phyloP scores from a whole-genome alignment of 2,329 filamentous ascomycete genomes.

The Eutypa lata region DNA sequence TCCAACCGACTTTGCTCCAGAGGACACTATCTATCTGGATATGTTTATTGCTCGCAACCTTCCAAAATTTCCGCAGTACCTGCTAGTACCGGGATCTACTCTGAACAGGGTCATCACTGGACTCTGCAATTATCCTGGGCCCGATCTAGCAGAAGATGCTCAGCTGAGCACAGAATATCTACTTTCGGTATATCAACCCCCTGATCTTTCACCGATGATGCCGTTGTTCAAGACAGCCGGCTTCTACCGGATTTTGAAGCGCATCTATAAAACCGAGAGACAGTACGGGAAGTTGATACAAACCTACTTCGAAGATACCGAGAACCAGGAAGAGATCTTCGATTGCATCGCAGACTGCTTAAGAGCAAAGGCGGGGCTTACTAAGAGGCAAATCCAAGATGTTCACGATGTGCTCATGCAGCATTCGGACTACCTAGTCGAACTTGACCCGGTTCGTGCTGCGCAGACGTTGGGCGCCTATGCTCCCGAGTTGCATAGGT shows the following conservation, averaged over 20 bases:
- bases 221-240: slow-evolving; percentile 73
- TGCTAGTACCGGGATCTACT: slow-evolving; percentile 83
- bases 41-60: slow-evolving; percentile 98
- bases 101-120: slow-evolving; percentile 77
- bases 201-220: slow-evolving; percentile 73
- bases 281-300: slow-evolving; percentile 76
- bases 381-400: slow-evolving; percentile 67
- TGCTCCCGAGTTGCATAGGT: slow-evolving; percentile 62
- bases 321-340: slow-evolving; percentile 74
- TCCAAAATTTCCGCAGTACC: slow-evolving; percentile 94
- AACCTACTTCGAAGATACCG: slow-evolving; percentile 80
- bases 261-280: slow-evolving; percentile 75
- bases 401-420: slow-evolving; percentile 64
- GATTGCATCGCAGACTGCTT: slow-evolving; percentile 75
- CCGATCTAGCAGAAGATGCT: slow-evolving; percentile 83
- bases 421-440: slow-evolving; percentile 64
- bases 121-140: slow-evolving; percentile 78
- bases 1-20: slow-evolving; percentile 66
- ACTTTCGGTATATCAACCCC: slow-evolving; percentile 87
- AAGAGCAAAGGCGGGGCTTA: slow-evolving; percentile 59
- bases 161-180: slow-evolving; percentile 97
- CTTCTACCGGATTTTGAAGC: slow-evolving; percentile 90
- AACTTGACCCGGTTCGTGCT: slow-evolving; percentile 62
- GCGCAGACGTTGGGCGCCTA: slow-evolving; percentile 63
- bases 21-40: slow-evolving; percentile 90